Evolutionary conservation across 2,329 filamentous ascomycete genomes (phyloP), one percentile per base, ranked within the genome.

Genomic region (Ilyonectria robusta): DNA sequence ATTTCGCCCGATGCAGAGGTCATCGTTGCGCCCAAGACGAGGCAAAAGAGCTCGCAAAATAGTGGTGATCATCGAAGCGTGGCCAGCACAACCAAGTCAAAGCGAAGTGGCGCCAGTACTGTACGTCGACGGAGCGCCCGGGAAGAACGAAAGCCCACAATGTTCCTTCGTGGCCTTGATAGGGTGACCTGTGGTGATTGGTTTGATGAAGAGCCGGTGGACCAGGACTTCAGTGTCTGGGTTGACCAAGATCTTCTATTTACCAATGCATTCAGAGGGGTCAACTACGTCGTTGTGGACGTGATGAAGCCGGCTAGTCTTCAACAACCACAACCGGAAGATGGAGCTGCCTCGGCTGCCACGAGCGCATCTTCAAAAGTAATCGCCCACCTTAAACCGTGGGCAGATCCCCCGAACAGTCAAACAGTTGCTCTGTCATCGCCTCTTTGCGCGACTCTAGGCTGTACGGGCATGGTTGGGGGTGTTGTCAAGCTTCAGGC

Each of bases 1-100:
- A 93, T 99, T 57, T 93, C 94, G 0, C 93, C 95, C 0, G 94
- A 98, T 78, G 95, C 95, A 23, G 96, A 99, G 81, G 95, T 99
- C 56, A 97, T 98, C 71, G 96, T 99, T 67, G 96, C 96, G 4
- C 96, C 96, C 1, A 99, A 99, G 83, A 92, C 92, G 29, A 89
- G 95, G 62, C 87, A 92, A 47, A 94, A 93, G 78, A 83, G 87
- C 37, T 84, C 89, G 4, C 88, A 91, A 62, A 87, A 83, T 66
- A 88, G 85, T n/a, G 89, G 90, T 42, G 94, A 97, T 72, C 94
- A 88, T 76, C 87, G 92, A 65, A 98, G 95, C 77, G 92, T 95
- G 9, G 88, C 91, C 0, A 94, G 93, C 74, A 92, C 92, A 2
- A 94, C 94, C 50, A 91, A 92, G 72, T 94, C 91, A 75, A 95